Conservation (phyloP, 768 basidiomycete species). For the Trametes cinnabarina region DNA sequence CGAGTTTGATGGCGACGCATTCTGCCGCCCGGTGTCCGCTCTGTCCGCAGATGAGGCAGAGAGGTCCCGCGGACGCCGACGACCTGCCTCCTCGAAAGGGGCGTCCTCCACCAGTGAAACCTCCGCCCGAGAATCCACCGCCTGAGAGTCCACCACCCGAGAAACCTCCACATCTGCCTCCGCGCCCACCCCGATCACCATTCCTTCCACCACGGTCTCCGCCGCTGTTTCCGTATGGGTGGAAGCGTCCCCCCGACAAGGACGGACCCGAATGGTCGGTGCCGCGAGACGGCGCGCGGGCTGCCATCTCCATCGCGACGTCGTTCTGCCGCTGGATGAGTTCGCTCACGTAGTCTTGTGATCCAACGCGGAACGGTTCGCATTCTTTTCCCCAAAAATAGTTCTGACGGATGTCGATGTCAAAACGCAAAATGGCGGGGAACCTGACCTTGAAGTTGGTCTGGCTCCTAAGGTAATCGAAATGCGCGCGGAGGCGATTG, state of each 20-base stretch:
- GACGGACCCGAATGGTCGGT: no score
- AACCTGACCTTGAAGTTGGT: not conserved
- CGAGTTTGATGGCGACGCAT: not conserved
- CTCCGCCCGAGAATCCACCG: no score
- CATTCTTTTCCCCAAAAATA: not conserved
- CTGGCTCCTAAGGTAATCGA: not conserved
- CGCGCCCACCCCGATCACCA: no score
- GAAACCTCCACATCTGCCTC: no score
- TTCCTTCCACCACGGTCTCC: not conserved
- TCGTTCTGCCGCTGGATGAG: not conserved
- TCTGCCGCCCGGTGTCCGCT: slow-evolving; percentile 4
- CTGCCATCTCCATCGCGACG: not conserved
- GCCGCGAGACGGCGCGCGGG: not conserved
- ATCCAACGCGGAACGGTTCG: not conserved
- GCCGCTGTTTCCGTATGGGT: not conserved
- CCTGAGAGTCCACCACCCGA: no score
- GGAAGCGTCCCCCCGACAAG: not conserved
- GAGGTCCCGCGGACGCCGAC: not conserved
- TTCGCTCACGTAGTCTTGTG: not conserved
- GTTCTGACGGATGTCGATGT: not conserved
- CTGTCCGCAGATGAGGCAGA: slow-evolving; percentile 10
- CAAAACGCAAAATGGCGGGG: not conserved
- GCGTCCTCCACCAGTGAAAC: no score
- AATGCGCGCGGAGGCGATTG: not conserved
- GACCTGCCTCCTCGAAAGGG: not conserved